Evolutionary conservation across 768 basidiomycete species (phyloP), one percentile per base, ranked within the genome.

Genomic region (Lyophyllum semitale): DNA sequence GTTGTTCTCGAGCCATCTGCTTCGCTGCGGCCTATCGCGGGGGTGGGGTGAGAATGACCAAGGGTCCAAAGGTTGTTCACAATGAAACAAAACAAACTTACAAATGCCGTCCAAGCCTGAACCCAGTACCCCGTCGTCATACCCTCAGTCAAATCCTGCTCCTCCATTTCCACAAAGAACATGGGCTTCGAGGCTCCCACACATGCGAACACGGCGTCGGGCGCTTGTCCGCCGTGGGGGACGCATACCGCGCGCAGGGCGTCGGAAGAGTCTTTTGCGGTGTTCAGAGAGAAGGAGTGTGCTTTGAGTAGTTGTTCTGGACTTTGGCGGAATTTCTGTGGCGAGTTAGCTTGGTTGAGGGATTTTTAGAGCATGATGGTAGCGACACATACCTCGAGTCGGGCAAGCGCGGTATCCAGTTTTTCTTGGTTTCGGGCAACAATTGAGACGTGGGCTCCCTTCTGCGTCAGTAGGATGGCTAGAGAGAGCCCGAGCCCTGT

Each of bases 361-460:
- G 2, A 12, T 1, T 25, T 33, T 12, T 13, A 11, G 6, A 42
- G 40, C 18, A 12, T 12, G 33, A 27, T 51, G 77, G 32, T 30
- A 81, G 17, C 15, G 80, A 60, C 74, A 66, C 81, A 30, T 51
- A 89, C 93, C 79, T 94, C 85, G 25, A 95, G 68, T 41, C 79
- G 72, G 29, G 69, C 72, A 22, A 90, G 63, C 0, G 92, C 89
- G 15, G 70, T 73, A 50, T 84, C 78, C 11, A 95, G 71, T 55
- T 81, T 84, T 42, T 74, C 75, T 62, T 88, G 77, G 48, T 88
- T 84, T 12, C 93, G 79, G 7, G 93, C 93, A 9, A 95, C 88
- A 55, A 95, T 92, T 7, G 90, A 91, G 3, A 95, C 87, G 58
- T 92, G 79, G 0, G 93, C 92, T 0, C 95, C 94, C 55, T 76